Base-by-base conservation (phyloP, 768 basidiomycete genomes). In the Gelatoporia subvermispora region DNA sequence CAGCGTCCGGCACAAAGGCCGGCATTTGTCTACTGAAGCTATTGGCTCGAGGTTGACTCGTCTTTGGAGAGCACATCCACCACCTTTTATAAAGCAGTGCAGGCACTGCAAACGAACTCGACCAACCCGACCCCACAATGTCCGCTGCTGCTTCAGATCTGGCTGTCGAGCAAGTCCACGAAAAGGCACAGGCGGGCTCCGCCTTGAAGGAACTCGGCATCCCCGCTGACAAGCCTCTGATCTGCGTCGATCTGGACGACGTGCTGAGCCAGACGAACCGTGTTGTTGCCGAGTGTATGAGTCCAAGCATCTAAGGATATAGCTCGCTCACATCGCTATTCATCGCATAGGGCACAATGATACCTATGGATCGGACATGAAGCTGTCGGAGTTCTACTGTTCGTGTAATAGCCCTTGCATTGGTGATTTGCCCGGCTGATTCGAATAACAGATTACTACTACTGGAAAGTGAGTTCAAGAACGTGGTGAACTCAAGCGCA, bases 201-300 rank as follows among this genome's bases (percentile, higher is more conserved):
- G n/a, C 46, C 35, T 36, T 36, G 13, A 23, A 28, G 23, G 17
- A 45, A 17, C 17, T 3, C 18, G 8, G 17, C 44, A 49, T 41
- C 16, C 40, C 40, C 2, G 5, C 17, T 3, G 55, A 56, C 47
- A 53, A 56, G 47, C 73, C 72, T 22, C 60, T 82, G 43, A 78
- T 86, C 57, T 79, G 82, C 3, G 66, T 84, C 35, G 84, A 86
- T 63, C 56, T 85, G 47, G 84, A 86, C 51, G 85, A 86, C 65
- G 84, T 86, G 34, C 65, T 86, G 48, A 70, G 78, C 51, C 62
- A 74, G 59, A 87, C 84, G n/a, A 88, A 86, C 61, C 51, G 65
- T 35, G 64, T 66, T 20, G 71, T 85, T 17, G 75, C 77, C 15
- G 58, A 77, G 34, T 88, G 85, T 84, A 36, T 22, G 21, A 20